phyloP scores from a whole-genome alignment of 75 land plant species.

The Ceratopteris richardii region DNA sequence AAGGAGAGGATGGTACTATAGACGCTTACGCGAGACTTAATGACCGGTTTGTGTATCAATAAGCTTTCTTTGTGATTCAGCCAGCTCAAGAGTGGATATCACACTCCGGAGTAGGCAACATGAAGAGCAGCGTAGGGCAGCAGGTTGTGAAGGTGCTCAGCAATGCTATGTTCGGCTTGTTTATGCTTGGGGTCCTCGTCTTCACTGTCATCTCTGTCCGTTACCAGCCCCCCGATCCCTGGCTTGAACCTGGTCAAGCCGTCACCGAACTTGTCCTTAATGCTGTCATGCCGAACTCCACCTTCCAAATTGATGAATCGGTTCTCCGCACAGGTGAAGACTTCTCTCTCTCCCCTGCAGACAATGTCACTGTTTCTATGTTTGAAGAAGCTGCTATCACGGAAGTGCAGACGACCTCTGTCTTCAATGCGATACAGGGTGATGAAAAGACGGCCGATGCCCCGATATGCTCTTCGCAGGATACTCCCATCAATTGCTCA shows the following conservation, averaged over 20 bases:
- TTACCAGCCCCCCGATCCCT: slow-evolving; percentile 94
- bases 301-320: slow-evolving; percentile 67
- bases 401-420: slow-evolving; percentile 2
- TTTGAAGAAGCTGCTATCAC: neutral
- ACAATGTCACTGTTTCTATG: neutral
- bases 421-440: neutral
- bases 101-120: too few species aligned
- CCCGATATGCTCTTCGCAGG: slow-evolving; percentile 12
- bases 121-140: slow-evolving; percentile 17
- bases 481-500: slow-evolving; percentile 47
- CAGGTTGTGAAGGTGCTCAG: slow-evolving; percentile 37
- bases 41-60: too few species aligned
- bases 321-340: slow-evolving; percentile 76
- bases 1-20: too few species aligned
- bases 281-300: slow-evolving; percentile 38
- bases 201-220: slow-evolving; percentile 81
- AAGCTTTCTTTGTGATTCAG: too few species aligned
- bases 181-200: slow-evolving; percentile 64
- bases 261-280: slow-evolving; percentile 41
- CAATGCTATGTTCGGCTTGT: slow-evolving; percentile 73
- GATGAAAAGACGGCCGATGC: slow-evolving; percentile 5
- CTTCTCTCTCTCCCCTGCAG: slow-evolving; percentile 10
- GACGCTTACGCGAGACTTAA: too few species aligned
- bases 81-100: too few species aligned
- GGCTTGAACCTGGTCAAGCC: slow-evolving; percentile 62